phyloP scores from a whole-genome alignment of 2,329 filamentous ascomycete genomes.

The Pseudocercospora fijiensis region DNA sequence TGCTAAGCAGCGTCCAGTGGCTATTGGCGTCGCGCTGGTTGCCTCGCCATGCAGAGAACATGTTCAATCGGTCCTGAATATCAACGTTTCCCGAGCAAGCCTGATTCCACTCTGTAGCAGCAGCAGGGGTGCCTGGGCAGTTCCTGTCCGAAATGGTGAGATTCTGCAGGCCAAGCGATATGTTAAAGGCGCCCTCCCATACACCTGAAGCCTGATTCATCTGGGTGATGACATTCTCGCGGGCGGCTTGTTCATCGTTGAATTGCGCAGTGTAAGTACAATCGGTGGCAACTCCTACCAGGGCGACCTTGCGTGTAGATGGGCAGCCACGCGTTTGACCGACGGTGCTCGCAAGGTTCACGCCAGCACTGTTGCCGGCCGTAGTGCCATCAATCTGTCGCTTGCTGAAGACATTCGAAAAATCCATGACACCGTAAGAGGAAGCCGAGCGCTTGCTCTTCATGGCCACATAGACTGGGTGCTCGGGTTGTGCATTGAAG shows the following conservation, averaged over 20 bases:
- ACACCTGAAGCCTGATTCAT: conserved; percentile 85
- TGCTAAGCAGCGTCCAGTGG: conserved; percentile 88
- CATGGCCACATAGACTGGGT: conserved; percentile 62
- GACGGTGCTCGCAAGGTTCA: conserved; percentile 76
- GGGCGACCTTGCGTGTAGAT: conserved; percentile 81
- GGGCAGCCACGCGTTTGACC: conserved; percentile 84
- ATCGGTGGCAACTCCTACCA: conserved; percentile 89
- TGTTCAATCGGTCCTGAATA: conserved; percentile 76
- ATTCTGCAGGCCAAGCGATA: conserved; percentile 85
- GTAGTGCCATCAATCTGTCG: conserved; percentile 66
- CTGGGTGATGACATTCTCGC: conserved; percentile 73
- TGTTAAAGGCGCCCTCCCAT: conserved; percentile 91
- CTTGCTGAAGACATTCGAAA: conserved; percentile 68
- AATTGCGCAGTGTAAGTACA: conserved; percentile 81
- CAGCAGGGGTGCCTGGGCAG: conserved; percentile 70
- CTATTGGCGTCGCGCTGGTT: conserved; percentile 75
- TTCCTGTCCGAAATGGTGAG: conserved; percentile 70
- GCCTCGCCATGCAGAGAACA: conserved; percentile 88
- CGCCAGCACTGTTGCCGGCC: conserved; percentile 72
- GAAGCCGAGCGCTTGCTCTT: conserved; percentile 51
- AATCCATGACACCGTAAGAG: conserved; percentile 60
- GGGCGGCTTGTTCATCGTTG: conserved; percentile 61
- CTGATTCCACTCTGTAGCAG: conserved; percentile 79
- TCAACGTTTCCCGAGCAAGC: conserved; percentile 61
- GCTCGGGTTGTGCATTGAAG: conserved; percentile 74